Evolutionary conservation across 1,139 yeast genomes (phyloP).

Genomic region (Taphrina sp.): DNA sequence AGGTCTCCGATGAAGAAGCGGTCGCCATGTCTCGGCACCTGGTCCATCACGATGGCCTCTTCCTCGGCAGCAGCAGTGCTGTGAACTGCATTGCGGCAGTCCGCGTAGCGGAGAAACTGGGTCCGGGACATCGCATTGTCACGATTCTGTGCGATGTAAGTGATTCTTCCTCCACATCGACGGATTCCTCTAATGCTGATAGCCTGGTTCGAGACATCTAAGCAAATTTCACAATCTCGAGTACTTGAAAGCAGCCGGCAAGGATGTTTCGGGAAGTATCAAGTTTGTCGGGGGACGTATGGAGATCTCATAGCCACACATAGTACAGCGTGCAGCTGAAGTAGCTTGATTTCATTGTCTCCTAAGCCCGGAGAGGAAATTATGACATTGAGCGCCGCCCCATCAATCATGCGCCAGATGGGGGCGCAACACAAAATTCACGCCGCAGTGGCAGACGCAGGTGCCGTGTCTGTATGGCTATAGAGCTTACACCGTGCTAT

Average conservation of each 20-base stretch:
- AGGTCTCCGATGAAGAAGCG: conserved; percentile 79
- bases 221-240: conserved; percentile 25
- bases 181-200: background rate
- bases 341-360: no score
- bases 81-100: conserved; percentile 90
- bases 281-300: conserved; percentile 1
- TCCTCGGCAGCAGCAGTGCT: conserved; percentile 89
- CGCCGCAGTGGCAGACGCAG: no score
- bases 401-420: no score
- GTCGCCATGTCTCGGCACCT: conserved; percentile 81
- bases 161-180: no score
- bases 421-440: no score
- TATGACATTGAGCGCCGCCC: no score
- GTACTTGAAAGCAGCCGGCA: background rate
- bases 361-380: no score
- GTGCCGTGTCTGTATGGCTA: no score
- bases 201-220: conserved; percentile 28
- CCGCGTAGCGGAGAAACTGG: conserved; percentile 56
- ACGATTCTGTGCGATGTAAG: conserved; percentile 76
- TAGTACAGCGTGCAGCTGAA: no score
- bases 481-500: no score
- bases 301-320: no score
- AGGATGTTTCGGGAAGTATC: background rate
- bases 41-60: conserved; percentile 79
- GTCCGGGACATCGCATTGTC: conserved; percentile 70